A percentile compares a stretch with the other conserved stretches of the same genome.
Conservation (phyloP, 2,329 filamentous ascomycete genomes). For the Chrysosporium queenslandicum region DNA sequence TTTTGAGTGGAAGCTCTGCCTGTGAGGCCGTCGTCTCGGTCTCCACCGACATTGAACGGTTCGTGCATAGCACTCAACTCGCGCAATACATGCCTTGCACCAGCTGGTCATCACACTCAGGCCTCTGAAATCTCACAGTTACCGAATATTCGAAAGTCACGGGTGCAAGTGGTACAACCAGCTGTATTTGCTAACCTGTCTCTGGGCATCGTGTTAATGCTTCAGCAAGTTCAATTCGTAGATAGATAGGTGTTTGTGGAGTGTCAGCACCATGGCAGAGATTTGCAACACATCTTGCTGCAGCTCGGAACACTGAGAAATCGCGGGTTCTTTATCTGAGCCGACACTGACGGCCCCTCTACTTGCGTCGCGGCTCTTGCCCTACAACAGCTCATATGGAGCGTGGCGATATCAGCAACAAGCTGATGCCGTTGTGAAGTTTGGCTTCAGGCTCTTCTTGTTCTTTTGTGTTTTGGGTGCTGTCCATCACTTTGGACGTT, state of each 20-base stretch:
- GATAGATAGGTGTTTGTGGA: constrained; percentile 27
- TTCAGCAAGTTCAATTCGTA: constrained; percentile 25
- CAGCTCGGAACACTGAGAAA: background rate
- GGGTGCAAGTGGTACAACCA: background rate
- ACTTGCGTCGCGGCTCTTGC: background rate
- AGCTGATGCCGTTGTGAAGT: background rate
- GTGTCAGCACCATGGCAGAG: constrained; percentile 5
- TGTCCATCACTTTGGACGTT: constrained; percentile 1
- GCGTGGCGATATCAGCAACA: background rate
- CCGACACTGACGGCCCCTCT: background rate
- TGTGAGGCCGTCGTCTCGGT: too few relatives aligned
- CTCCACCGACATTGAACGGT: too few relatives aligned
- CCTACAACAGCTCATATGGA: background rate
- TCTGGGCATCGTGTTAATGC: background rate
- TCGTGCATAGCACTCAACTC: too few relatives aligned
- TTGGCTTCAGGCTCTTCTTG: background rate
- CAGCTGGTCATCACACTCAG: background rate
- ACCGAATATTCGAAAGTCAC: background rate
- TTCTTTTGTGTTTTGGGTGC: background rate
- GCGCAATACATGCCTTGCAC: too few relatives aligned
- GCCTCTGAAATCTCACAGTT: background rate
- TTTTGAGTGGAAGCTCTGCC: background rate
- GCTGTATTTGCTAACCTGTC: background rate
- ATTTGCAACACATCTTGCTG: background rate
- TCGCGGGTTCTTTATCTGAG: background rate